phyloP scores from a whole-genome alignment of 2,329 filamentous ascomycete genomes.

The Pyricularia sp. region DNA sequence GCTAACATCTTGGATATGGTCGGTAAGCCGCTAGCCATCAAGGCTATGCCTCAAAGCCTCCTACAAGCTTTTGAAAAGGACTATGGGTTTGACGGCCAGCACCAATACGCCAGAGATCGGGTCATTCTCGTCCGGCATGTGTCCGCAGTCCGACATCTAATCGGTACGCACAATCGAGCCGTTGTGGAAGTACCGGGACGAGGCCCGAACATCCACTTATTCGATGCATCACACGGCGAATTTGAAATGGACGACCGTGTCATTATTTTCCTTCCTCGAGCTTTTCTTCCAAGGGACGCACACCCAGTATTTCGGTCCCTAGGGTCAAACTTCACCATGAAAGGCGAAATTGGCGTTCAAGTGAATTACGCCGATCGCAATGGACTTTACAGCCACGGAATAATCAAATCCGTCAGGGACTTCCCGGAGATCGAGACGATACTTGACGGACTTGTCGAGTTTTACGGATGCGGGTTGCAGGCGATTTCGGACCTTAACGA shows the following conservation, averaged over 20 bases:
- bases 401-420: neutral
- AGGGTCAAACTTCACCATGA: neutral
- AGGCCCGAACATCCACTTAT: neutral
- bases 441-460: neutral
- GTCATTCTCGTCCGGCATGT: neutral
- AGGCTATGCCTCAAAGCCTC: neutral
- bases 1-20: neutral
- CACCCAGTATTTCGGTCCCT: neutral
- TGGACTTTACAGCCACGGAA: neutral
- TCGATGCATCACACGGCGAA: neutral
- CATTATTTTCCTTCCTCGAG: neutral
- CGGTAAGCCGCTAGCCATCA: neutral
- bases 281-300: neutral
- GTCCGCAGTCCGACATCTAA: neutral
- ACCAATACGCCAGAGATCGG: neutral
- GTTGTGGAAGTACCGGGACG: neutral
- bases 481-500: neutral
- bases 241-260: neutral
- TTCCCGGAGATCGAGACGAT: slow-evolving; percentile 11
- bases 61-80: neutral
- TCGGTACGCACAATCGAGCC: neutral
- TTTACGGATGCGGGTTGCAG: neutral
- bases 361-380: neutral
- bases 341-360: neutral
- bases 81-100: neutral